A percentile compares a stretch with the other conserved stretches of the same genome.
Evolutionary conservation across 768 basidiomycete genomes (phyloP).

Genomic region (Pleurotus djamor): DNA sequence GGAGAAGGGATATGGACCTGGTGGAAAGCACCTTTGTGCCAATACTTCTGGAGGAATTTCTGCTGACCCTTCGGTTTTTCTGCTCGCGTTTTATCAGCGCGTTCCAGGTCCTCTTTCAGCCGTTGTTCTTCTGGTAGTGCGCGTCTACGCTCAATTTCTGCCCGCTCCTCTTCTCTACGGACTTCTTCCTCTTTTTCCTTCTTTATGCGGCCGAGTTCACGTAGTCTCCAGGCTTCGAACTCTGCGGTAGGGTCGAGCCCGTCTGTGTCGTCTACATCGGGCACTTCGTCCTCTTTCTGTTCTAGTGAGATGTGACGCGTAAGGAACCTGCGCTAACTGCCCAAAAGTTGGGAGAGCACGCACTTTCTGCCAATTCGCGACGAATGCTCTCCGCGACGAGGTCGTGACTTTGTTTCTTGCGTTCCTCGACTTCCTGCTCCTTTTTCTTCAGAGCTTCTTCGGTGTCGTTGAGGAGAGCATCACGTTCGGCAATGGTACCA

Average conservation of each 20-base stretch:
- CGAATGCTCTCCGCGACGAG: conserved; percentile 93
- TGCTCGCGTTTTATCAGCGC: conserved; percentile 75
- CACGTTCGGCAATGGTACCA: conserved; percentile 68
- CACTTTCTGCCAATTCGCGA: conserved; percentile 90
- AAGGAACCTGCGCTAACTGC: not conserved
- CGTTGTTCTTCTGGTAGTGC: conserved; percentile 94
- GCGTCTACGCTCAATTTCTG: conserved; percentile 88
- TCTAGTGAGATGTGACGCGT: conserved; percentile 41
- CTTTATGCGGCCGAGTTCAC: conserved; percentile 92
- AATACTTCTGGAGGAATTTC: conserved; percentile 96
- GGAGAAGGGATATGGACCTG: conserved; percentile 43
- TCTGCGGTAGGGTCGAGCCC: conserved; percentile 86
- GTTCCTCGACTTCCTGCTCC: conserved; percentile 76
- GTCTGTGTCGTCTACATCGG: conserved; percentile 95
- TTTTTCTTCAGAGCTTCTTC: conserved; percentile 73
- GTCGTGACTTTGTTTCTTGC: conserved; percentile 86
- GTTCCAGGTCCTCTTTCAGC: conserved; percentile 88
- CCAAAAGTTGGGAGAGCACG: conserved; percentile 22
- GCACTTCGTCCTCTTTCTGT: conserved; percentile 81
- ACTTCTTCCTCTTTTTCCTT: conserved; percentile 90
- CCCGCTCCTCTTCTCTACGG: conserved; percentile 77
- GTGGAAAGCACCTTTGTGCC: conserved; percentile 99
- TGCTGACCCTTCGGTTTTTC: conserved; percentile 91
- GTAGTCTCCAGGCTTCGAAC: conserved; percentile 94
- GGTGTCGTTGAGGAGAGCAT: conserved; percentile 64